Conservation (phyloP, 768 basidiomycete genomes). For the Tulasnella sp. region DNA sequence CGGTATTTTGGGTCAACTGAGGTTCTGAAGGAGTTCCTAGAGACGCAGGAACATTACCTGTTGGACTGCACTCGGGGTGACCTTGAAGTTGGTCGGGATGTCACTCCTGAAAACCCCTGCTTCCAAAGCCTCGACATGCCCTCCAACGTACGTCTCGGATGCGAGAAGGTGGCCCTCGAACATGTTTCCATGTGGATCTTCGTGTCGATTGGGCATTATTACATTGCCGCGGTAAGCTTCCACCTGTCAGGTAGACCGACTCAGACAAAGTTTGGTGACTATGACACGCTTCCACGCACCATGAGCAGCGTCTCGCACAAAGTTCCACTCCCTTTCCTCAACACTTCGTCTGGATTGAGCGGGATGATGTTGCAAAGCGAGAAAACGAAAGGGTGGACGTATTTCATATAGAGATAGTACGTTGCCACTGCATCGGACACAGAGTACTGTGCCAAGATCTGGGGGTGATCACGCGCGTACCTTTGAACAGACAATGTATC, state of each 20-base stretch:
- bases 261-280: too few relatives aligned
- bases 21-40: too few relatives aligned
- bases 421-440: slow-evolving; percentile 99
- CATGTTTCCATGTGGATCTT: slow-evolving; percentile 83
- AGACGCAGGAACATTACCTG: slow-evolving; percentile 49
- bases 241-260: slow-evolving; percentile 69
- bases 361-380: slow-evolving; percentile 99
- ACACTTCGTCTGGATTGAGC: slow-evolving; percentile 92
- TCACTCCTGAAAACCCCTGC: slow-evolving; percentile 97
- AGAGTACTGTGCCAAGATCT: slow-evolving; percentile 90
- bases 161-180: slow-evolving; percentile 94
- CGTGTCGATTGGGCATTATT: slow-evolving; percentile 97
- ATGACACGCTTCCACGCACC: too few relatives aligned
- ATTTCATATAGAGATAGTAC: slow-evolving; percentile 99
- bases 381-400: slow-evolving; percentile 99
- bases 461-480: slow-evolving; percentile 93
- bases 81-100: slow-evolving; percentile 89
- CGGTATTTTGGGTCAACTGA: not conserved
- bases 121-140: slow-evolving; percentile 96
- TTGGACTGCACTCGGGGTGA: slow-evolving; percentile 77
- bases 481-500: slow-evolving; percentile 38
- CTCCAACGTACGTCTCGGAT: slow-evolving; percentile 97
- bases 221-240: slow-evolving; percentile 87
- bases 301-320: slow-evolving; percentile 95
- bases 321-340: slow-evolving; percentile 87